Conservation (phyloP, 192 early-diverging fungal genomes). For the Kappamyces sp. region DNA sequence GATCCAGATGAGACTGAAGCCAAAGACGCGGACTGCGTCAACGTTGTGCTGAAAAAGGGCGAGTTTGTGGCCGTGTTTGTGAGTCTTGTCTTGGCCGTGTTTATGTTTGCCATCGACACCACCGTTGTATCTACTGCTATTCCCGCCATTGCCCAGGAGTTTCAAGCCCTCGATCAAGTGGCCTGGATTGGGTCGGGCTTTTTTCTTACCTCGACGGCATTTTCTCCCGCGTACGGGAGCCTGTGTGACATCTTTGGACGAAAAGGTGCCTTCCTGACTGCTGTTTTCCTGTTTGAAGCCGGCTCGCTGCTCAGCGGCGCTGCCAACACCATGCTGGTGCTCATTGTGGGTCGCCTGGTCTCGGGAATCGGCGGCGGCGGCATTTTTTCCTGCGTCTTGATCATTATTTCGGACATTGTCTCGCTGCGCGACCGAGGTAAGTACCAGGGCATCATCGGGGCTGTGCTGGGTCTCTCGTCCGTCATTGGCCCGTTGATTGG, state of each 20-base stretch:
- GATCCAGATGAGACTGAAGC: too few relatives aligned
- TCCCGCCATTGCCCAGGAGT: conserved; percentile 54
- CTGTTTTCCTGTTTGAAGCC: conserved; percentile 64
- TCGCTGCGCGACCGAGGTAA: conserved; percentile 54
- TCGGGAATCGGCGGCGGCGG: conserved; percentile 78
- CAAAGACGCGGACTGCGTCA: neutral
- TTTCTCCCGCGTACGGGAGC: conserved; percentile 53
- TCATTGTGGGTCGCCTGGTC: conserved; percentile 67
- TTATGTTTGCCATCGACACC: conserved; percentile 60
- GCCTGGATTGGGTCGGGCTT: conserved; percentile 75
- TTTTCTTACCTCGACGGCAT: conserved; percentile 56
- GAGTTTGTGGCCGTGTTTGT: conserved; percentile 28
- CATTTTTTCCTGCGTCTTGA: conserved; percentile 66
- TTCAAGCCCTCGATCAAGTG: conserved; percentile 51
- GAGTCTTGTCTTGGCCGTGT: conserved; percentile 51
- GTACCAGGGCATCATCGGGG: conserved; percentile 72
- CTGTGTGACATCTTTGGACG: conserved; percentile 86
- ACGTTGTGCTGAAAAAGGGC: conserved; percentile 12
- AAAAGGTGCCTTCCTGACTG: conserved; percentile 60
- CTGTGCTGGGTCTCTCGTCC: conserved; percentile 64
- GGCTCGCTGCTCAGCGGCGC: conserved; percentile 72
- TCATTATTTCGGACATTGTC: conserved; percentile 81
- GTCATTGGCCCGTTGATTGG: conserved; percentile 78
- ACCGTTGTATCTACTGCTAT: conserved; percentile 69
- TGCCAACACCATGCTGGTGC: conserved; percentile 42